Conservation (phyloP, 495 filamentous ascomycete species). For the Lophiostoma macrostomum region DNA sequence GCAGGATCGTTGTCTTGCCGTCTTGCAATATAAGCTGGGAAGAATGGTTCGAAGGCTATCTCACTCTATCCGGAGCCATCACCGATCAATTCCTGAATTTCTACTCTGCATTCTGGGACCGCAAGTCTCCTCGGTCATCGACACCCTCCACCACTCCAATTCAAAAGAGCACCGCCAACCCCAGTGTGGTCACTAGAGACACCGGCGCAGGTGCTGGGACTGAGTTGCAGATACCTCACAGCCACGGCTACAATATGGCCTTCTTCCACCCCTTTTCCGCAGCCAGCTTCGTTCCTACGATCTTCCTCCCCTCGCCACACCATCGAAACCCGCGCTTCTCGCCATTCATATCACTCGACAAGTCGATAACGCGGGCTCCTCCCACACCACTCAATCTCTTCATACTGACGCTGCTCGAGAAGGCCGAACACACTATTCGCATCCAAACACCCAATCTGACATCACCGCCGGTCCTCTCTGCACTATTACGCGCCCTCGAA, state of each 20-base stretch:
- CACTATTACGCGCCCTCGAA: constrained; percentile 48
- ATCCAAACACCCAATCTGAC: constrained; percentile 74
- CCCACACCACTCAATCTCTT: constrained; percentile 66
- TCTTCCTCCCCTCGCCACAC: constrained; percentile 67
- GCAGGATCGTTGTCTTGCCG: constrained; percentile 56
- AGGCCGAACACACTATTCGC: constrained; percentile 53
- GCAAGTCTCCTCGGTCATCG: background rate
- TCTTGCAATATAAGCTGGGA: constrained; percentile 78
- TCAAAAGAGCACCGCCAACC: too few species aligned
- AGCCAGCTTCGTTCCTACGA: constrained; percentile 48
- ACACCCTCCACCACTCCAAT: too few species aligned
- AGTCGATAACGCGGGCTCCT: constrained; percentile 50
- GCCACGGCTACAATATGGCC: too few species aligned
- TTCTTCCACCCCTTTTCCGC: too few species aligned
- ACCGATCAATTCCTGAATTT: constrained; percentile 56
- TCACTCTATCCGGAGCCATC: constrained; percentile 56
- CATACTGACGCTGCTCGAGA: constrained; percentile 52
- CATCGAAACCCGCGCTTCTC: constrained; percentile 57
- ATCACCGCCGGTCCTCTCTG: constrained; percentile 52
- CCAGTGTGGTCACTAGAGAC: too few species aligned
- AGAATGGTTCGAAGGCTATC: constrained; percentile 68
- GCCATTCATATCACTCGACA: constrained; percentile 45
- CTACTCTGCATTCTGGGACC: constrained; percentile 55
- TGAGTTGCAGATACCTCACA: too few species aligned
- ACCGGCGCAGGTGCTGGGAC: too few species aligned